A percentile compares a stretch with the other conserved stretches of the same genome.
These are phyloP conservation scores for Trichosporon asahii DNA, from an alignment of 1,284 basidiomycete species.

Conservation along the genomic window DNA sequence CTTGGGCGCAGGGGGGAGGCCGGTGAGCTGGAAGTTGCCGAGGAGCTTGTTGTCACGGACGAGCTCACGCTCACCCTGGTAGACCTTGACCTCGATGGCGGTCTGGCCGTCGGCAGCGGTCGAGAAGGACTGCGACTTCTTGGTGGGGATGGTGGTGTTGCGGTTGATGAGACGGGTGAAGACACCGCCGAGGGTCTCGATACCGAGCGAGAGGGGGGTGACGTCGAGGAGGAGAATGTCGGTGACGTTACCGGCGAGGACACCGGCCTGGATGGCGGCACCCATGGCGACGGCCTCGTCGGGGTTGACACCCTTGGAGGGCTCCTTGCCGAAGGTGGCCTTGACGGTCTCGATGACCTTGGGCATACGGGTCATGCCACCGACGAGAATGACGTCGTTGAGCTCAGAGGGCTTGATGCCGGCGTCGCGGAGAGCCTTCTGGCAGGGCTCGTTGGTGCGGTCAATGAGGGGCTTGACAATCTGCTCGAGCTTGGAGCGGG, in stretches of 20 bases:
- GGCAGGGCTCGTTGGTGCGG: constrained; percentile 93
- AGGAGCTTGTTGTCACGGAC: constrained; percentile 94
- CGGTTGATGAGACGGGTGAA: constrained; percentile 90
- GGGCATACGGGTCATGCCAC: constrained; percentile 98
- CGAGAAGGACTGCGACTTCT: constrained; percentile 98
- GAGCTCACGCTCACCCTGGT: constrained; percentile 97
- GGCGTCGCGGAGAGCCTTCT: constrained; percentile 89
- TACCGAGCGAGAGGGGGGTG: constrained; percentile 69
- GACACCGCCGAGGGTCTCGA: constrained; percentile 97
- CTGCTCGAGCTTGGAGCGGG: constrained; percentile 83
- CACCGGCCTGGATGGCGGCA: constrained; percentile 90
- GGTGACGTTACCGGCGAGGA: constrained; percentile 91
- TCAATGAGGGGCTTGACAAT: constrained; percentile 79
- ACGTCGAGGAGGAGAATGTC: constrained; percentile 96
- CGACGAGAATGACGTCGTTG: constrained; percentile 94
- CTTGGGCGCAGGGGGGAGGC: constrained; percentile 93
- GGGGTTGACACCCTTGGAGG: constrained; percentile 96
- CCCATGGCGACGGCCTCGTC: constrained; percentile 93
- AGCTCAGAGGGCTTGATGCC: constrained; percentile 89
- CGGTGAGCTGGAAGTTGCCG: constrained; percentile 98
- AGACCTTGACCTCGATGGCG: constrained; percentile 96
- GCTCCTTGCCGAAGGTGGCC: constrained; percentile 86
- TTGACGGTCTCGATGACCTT: constrained; percentile 91
- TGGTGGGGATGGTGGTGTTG: constrained; percentile 98
- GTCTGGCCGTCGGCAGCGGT: constrained; percentile 95